Conservation (phyloP, 768 basidiomycete genomes). For the Tephrocybe sp. region DNA sequence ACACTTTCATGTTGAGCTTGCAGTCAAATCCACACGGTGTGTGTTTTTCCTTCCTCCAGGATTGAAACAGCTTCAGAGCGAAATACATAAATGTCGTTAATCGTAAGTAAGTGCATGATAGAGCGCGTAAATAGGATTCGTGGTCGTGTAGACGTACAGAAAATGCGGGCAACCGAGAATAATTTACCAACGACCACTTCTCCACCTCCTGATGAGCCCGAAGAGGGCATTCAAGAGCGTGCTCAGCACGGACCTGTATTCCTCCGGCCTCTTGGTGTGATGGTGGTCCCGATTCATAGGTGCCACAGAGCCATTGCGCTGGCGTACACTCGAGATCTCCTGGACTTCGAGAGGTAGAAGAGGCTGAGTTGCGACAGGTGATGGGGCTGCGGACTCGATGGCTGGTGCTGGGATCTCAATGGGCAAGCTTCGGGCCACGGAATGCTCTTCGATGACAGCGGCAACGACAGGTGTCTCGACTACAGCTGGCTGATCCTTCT, state of each 20-base stretch:
- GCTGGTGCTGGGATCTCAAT: background rate
- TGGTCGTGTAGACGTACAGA: background rate
- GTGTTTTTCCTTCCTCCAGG: no score
- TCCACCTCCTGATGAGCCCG: constrained; percentile 4
- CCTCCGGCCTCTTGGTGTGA: constrained; percentile 4
- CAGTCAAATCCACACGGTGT: no score
- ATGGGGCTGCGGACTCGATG: constrained; percentile 8
- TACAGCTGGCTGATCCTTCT: background rate
- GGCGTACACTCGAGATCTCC: constrained; percentile 4
- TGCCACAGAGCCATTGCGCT: background rate
- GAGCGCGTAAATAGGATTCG: background rate
- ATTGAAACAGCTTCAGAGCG: no score
- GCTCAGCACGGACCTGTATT: constrained; percentile 9
- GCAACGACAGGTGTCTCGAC: no score
- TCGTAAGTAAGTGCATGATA: background rate
- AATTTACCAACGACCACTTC: constrained; percentile 5
- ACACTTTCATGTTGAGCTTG: no score
- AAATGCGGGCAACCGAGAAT: background rate
- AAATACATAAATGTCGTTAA: background rate
- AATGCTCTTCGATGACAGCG: background rate
- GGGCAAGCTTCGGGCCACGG: background rate
- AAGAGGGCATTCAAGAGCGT: constrained; percentile 7
- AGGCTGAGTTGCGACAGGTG: constrained; percentile 8
- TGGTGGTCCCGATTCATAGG: constrained; percentile 6
- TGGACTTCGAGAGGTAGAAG: constrained; percentile 8